Evolutionary conservation across 2,329 filamentous ascomycete species (phyloP), one percentile per base, ranked within the genome.

Genomic region (Akanthomyces dipterigenus): DNA sequence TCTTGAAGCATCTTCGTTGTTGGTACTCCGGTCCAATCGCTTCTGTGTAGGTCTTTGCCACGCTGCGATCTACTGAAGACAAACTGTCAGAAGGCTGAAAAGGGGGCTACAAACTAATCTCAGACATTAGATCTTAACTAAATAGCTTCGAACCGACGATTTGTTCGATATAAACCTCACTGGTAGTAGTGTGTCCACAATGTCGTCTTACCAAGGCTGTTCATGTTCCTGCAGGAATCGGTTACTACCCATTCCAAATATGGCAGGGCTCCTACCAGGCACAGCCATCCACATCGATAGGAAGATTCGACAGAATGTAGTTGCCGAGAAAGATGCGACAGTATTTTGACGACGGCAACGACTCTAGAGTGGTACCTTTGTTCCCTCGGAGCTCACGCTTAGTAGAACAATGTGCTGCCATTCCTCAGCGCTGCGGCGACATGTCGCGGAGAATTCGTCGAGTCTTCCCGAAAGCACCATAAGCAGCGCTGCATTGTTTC

Each of bases 201-300:
- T 11, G 9, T 11, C 26, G 36, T 54, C 51, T 54, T 36, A 54
- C 36, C 16, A 12, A 42, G 16, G 2, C 36, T n/a, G 9, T 54
- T 26, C 51, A n/a, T 54, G 36, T 54, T 54, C 16, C 51, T 54
- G 51, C 51, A 54, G 51, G 36, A 54, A 42, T 42, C 16, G 51
- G 8, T 36, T 28, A 40, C 36, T 12, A 28, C 8, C 20, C 51
- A 54, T 22, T 54, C 16, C 26, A 36, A 38, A 20, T 11, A 18
- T 24, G 31, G 7, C 20, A 11, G 18, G 16, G 34, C 34, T 11
- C 18, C 36, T 12, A 11, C 34, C 36, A 8, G 20, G 28, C 6
- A 5, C 36, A 6, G 8, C 36, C 22, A 12, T 42, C 20, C 22
- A 38, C 20, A n/a, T n/a, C 18, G 16, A 20, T 28, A 11, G 5